Percentiles rank a stretch among this genome's conserved stretches.
These are phyloP conservation scores for Leishmania aethiopica DNA, from an alignment of 208 protist genomes.

Conservation along the genomic window DNA sequence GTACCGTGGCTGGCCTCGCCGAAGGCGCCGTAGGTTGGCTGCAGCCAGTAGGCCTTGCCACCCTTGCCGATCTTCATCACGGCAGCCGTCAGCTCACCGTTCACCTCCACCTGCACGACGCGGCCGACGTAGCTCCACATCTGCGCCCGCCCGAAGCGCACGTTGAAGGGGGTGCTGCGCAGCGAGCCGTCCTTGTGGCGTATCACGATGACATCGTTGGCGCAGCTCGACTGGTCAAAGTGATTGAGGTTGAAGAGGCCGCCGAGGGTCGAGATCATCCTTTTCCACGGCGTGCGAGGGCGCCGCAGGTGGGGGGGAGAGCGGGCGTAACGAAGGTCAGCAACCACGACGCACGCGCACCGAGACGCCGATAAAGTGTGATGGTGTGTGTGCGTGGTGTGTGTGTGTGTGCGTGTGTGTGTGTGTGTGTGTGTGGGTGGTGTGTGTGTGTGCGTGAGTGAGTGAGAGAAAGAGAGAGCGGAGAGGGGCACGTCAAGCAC, in stretches of 20 bases:
- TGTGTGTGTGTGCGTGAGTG: no score
- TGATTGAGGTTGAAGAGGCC: constrained; percentile 80
- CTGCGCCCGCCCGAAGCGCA: constrained; percentile 96
- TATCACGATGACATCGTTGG: constrained; percentile 98
- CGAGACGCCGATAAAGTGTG: neutral
- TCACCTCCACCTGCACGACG: constrained; percentile 95
- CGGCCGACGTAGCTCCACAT: constrained; percentile 91
- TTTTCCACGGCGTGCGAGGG: neutral
- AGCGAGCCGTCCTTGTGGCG: constrained; percentile 94
- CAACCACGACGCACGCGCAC: neutral
- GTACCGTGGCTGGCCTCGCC: neutral
- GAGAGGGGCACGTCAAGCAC: neutral
- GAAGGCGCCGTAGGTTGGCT: constrained; percentile 47
- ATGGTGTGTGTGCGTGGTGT: no score
- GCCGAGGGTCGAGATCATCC: constrained; percentile 80
- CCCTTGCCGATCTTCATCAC: constrained; percentile 96
- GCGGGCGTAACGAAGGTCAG: neutral
- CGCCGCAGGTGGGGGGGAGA: neutral
- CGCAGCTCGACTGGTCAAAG: constrained; percentile 88
- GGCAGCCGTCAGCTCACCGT: constrained; percentile 83
- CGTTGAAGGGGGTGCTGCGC: constrained; percentile 96
- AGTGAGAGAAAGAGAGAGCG: no score
- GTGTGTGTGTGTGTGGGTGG: no score
- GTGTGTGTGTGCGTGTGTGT: no score
- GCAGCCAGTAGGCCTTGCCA: constrained; percentile 95